Evolutionary conservation across 148 eudicot genomes (phyloP), one percentile per base, ranked within the genome.

Genomic region (Beta vulgaris): DNA sequence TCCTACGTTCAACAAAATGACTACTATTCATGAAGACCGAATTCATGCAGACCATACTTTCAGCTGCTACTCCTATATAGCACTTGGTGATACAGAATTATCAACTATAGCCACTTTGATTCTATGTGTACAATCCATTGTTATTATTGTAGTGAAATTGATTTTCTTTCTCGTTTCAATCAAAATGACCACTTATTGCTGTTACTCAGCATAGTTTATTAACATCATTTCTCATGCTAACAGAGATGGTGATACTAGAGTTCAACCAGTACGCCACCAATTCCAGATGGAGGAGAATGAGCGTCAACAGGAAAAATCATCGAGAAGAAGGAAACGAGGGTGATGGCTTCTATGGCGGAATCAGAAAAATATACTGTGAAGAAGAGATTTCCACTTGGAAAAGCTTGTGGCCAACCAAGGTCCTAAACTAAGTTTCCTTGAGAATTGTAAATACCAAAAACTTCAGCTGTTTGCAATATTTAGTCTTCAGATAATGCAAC

Each of bases 291-390:
- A 87, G 98, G 75, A 79, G 73, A 79, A 75, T 79, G 44, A 76
- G 12, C 12, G 85, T 94, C 35, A 82, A 76, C 71, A 79, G 97
- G 74, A 87, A 82, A 77, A 81, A 67, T 66, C 97, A 94, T 62
- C 85, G 83, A 42, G 97, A 94, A 89, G 85, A 88, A 49, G 98
- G 97, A 66, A 88, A 88, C 19, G 90, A 83, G 76, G 86, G 79
- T 7, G 87, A 85, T 72, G 96, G 97, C 2, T 94, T 90, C 77
- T 94, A 91, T 68, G 98, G 93, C 69, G 98, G 98, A 66, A 91
- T 91, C 81, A 85, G 92, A 78, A 94, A 90, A 81, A 61, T 94
- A 49, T 74, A 78, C 79, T 25, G 77, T 14, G 75, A 86, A 32
- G 74, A 88, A 3, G 97, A 91, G 80, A 90, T 94, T 51, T 82